phyloP scores from a whole-genome alignment of 805 yeast genomes.

The Yamadazyma nakazawae region DNA sequence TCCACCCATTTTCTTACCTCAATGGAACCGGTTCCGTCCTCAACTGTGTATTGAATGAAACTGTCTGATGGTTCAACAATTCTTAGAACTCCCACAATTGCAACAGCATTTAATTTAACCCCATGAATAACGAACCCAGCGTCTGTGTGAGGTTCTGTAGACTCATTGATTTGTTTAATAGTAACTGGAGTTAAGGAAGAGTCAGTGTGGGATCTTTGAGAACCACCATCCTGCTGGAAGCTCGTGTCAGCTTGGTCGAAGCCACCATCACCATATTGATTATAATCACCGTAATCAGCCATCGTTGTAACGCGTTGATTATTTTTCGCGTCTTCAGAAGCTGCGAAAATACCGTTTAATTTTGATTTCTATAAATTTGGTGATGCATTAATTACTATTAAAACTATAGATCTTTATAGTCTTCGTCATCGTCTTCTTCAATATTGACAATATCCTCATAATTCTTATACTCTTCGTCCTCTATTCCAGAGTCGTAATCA shows the following conservation, averaged over 20 bases:
- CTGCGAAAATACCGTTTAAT: too few species aligned
- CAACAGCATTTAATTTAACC: conserved; percentile 59
- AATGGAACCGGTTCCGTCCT: conserved; percentile 70
- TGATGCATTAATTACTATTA: not conserved
- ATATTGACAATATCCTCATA: not conserved
- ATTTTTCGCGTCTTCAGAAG: not conserved
- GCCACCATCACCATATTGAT: conserved; percentile 19
- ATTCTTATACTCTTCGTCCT: conserved; percentile 4
- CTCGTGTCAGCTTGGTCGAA: conserved; percentile 17
- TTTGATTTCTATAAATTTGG: not conserved
- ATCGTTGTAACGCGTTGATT: conserved; percentile 9
- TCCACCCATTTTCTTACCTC: conserved; percentile 63
- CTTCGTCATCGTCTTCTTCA: conserved; percentile 13
- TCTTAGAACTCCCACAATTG: conserved; percentile 68
- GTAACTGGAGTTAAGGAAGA: conserved; percentile 58
- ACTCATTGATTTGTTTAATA: conserved; percentile 64
- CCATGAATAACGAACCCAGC: conserved; percentile 60
- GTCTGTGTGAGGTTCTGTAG: conserved; percentile 61
- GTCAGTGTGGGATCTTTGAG: conserved; percentile 26
- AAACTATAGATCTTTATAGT: conserved; percentile 13
- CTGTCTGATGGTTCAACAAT: conserved; percentile 48
- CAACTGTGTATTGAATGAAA: conserved; percentile 56
- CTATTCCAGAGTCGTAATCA: conserved; percentile 4
- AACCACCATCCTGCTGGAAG: conserved; percentile 19
- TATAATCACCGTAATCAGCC: conserved; percentile 17